These are phyloP conservation scores for Erysimum cheiri DNA, from an alignment of 441 rosid species.

Conservation along the genomic window DNA sequence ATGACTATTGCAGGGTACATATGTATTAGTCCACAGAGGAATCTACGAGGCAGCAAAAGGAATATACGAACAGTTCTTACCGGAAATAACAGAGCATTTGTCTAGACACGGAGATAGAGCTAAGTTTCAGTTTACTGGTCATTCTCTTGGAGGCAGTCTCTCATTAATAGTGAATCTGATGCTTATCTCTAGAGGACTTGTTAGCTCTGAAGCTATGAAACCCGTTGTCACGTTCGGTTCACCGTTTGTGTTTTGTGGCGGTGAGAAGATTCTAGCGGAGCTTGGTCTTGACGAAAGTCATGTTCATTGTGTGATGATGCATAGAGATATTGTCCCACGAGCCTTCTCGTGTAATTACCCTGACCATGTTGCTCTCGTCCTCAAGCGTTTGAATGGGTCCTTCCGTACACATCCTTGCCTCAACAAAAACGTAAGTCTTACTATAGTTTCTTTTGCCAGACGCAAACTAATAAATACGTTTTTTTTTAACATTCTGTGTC, in stretches of 20 bases:
- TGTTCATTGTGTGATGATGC: constrained; percentile 80
- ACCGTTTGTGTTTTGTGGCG: constrained; percentile 88
- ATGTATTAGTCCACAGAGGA: constrained; percentile 88
- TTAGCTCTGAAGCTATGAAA: constrained; percentile 60
- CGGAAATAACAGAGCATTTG: constrained; percentile 73
- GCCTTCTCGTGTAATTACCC: constrained; percentile 96
- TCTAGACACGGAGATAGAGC: constrained; percentile 67
- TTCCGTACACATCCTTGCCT: constrained; percentile 88
- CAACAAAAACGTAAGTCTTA: constrained; percentile 61
- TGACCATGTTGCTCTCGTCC: constrained; percentile 73
- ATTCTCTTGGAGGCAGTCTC: constrained; percentile 95
- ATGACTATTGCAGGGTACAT: constrained; percentile 56
- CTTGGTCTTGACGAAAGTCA: constrained; percentile 81
- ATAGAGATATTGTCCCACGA: constrained; percentile 92
- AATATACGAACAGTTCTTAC: constrained; percentile 76
- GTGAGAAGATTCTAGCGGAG: constrained; percentile 64
- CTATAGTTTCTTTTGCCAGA: background rate
- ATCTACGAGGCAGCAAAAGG: constrained; percentile 96
- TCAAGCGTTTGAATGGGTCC: constrained; percentile 73
- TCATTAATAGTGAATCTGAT: constrained; percentile 77
- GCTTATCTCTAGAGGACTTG: constrained; percentile 63
- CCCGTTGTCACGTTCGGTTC: constrained; percentile 88
- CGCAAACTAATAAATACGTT: background rate
- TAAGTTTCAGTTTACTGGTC: constrained; percentile 84
- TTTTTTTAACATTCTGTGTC: background rate